phyloP scores from a whole-genome alignment of 257 asterid species.

The Capsicum pubescens region DNA sequence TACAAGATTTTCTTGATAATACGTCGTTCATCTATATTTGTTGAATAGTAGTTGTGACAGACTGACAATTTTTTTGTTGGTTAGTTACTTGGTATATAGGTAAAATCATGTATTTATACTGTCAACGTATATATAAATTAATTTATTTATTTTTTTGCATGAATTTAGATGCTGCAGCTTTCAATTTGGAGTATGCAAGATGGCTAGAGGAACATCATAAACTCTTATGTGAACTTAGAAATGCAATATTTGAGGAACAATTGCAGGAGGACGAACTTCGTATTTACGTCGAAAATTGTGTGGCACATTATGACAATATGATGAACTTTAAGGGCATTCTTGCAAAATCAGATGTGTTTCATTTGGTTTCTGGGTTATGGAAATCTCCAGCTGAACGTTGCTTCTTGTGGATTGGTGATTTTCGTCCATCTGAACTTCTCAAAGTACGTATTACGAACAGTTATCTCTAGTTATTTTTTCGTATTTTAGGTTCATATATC shows the following conservation, averaged over 20 bases:
- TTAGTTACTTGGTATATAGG: not conserved
- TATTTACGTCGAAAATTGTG: conserved; percentile 55
- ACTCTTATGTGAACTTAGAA: conserved; percentile 68
- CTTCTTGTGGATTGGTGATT: conserved; percentile 90
- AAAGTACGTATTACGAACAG: conserved; percentile 50
- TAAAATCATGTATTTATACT: not conserved
- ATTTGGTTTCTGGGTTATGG: conserved; percentile 84
- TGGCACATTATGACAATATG: conserved; percentile 67
- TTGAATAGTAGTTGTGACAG: too few species aligned
- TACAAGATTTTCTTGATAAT: too few species aligned
- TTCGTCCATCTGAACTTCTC: conserved; percentile 84
- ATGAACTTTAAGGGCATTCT: conserved; percentile 63
- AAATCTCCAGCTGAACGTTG: conserved; percentile 91
- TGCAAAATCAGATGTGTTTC: conserved; percentile 70
- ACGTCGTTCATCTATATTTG: too few species aligned
- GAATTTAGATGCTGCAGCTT: conserved; percentile 55
- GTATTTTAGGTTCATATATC: too few species aligned
- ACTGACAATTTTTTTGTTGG: too few species aligned
- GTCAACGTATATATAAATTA: not conserved
- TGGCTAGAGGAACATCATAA: conserved; percentile 90
- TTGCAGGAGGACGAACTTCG: conserved; percentile 74
- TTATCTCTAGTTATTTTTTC: too few species aligned
- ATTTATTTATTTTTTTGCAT: not conserved
- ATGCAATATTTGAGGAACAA: conserved; percentile 60
- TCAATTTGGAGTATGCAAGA: conserved; percentile 79